phyloP scores from a whole-genome alignment of 768 basidiomycete species.

The Auricularia cornea region DNA sequence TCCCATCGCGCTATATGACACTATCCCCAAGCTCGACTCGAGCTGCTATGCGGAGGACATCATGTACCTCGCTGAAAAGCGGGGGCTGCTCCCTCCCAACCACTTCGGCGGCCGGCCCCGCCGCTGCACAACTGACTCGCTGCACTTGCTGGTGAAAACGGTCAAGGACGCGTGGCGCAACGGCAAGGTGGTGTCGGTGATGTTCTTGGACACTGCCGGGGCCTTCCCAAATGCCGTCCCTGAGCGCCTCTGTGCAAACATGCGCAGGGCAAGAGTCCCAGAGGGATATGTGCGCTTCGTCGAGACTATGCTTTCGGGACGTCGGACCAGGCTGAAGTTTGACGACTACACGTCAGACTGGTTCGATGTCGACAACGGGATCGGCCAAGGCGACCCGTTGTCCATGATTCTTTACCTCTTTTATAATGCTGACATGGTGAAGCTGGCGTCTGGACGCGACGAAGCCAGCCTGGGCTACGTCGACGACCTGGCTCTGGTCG shows the following conservation, averaged over 20 bases:
- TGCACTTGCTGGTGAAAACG: slow-evolving; percentile 23
- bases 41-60: slow-evolving; percentile 19
- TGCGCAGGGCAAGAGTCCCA: slow-evolving; percentile 18
- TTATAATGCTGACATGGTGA: slow-evolving; percentile 7
- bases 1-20: too few relatives aligned
- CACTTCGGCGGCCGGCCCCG: slow-evolving; percentile 26
- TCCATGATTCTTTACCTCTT: slow-evolving; percentile 9
- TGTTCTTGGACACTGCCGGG: too few relatives aligned
- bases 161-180: slow-evolving; percentile 28
- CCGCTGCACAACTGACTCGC: slow-evolving; percentile 19
- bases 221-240: too few relatives aligned
- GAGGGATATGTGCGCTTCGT: slow-evolving; percentile 14
- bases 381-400: slow-evolving; percentile 2
- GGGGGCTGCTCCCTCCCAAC: slow-evolving; percentile 17
- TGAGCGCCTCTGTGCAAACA: slow-evolving; percentile 19
- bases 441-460: slow-evolving; percentile 5
- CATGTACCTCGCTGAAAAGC: slow-evolving; percentile 17
- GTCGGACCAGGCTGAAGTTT: not conserved
- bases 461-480: too few relatives aligned
- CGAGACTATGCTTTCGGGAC: not conserved
- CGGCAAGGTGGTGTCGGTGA: slow-evolving; percentile 14
- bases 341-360: not conserved
- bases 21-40: slow-evolving; percentile 21
- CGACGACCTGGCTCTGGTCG: slow-evolving; percentile 13
- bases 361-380: slow-evolving; percentile 7